Evolutionary conservation across 116 monocot species (phyloP), one percentile per base, ranked within the genome.

Genomic region (Dioscorea cayenensis): DNA sequence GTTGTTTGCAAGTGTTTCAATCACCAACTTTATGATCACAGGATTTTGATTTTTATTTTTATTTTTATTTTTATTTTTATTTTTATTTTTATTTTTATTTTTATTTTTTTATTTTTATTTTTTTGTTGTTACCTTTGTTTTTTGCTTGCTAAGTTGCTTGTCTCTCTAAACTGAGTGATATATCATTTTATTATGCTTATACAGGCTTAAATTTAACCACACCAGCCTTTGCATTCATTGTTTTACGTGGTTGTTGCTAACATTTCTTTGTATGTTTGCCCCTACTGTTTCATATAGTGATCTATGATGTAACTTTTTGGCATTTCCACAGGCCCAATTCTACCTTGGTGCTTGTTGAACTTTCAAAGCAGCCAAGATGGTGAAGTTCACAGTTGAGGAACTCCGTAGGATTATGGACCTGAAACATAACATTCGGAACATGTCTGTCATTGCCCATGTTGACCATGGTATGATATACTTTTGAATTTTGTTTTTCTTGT

Each of bases 381-480:
- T 82, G 82, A 82, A 82, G 78, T 82, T 82, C 48, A 82, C 82
- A 43, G 77, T 64, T 19, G 77, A 82, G 22, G 82, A 71, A 74
- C 78, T 82, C 11, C 78, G 82, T 3, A 67, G 75, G 71, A 82
- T 82, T 72, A 77, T 82, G 82, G 82, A 82, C 67, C n/a, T 66
- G 13, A 77, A 82, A n/a, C n/a, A n/a, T n/a, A n/a, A n/a, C n/a
- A n/a, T n/a, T n/a, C n/a, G n/a, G n/a, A n/a, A n/a, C n/a, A 82
- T 82, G 82, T 82, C 82, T 67, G 82, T 82, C 27, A 82, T 82
- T 67, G 82, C 82, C 48, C 82, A 82, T 75, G 82, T 82, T 27
- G 82, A 78, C 62, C 82, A 82, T 78, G 82, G 82, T 82, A 82
- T 59, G 67, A 6, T 43, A 8, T 43, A 43, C 43, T 6, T 43